Conservation (phyloP, 352 stramenopile species). For the Globisporangium megalacanthum region DNA sequence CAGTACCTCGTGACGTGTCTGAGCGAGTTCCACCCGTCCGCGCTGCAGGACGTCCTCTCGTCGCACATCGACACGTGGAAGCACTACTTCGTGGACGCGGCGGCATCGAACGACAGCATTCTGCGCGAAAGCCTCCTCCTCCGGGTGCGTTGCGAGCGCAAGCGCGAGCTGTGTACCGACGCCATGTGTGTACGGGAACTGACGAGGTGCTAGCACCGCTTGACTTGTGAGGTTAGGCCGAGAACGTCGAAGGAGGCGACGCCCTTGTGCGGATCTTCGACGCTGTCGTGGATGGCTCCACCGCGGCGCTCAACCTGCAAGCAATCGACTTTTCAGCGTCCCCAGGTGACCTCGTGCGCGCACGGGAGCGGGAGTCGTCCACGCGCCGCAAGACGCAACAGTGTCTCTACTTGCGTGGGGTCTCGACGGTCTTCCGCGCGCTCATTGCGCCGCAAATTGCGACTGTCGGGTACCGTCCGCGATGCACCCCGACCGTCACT, state of each 20-base stretch:
- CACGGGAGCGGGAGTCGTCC: slow-evolving; percentile 24
- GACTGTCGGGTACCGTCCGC: slow-evolving; percentile 34
- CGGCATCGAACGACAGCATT: slow-evolving; percentile 44
- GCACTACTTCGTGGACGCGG: slow-evolving; percentile 60
- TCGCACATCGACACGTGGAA: slow-evolving; percentile 57
- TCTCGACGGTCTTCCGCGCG: slow-evolving; percentile 36
- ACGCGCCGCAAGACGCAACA: slow-evolving; percentile 43
- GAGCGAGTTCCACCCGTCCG: slow-evolving; percentile 52
- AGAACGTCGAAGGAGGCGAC: slow-evolving; percentile 45
- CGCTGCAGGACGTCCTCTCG: slow-evolving; percentile 58
- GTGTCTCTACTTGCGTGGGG: slow-evolving; percentile 50
- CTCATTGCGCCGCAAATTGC: slow-evolving; percentile 41
- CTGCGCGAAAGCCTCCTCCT: slow-evolving; percentile 43
- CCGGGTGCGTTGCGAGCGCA: slow-evolving; percentile 20
- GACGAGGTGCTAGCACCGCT: no score
- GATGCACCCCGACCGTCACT: slow-evolving; percentile 16
- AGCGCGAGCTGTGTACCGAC: no score
- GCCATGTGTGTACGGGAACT: background rate
- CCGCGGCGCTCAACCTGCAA: slow-evolving; percentile 35
- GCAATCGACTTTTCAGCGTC: slow-evolving; percentile 39
- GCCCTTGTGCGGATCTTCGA: slow-evolving; percentile 42
- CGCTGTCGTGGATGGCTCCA: slow-evolving; percentile 35
- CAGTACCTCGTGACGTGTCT: slow-evolving; percentile 55
- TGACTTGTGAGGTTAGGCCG: slow-evolving; percentile 25
- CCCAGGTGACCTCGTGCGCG: slow-evolving; percentile 23